Evolutionary conservation across 78 protist genomes (phyloP).

Genomic region (slime mould (Dictyostelium discoideum)): dicty_2.7 NC_007088.5:5790001-5790500

Average conservation of each 20-base stretch:
- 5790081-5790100: slow-evolving; percentile 43
- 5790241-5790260: slow-evolving; percentile 27
- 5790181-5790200: slow-evolving; percentile 69
- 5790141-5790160: neutral
- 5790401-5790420: neutral
- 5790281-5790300: slow-evolving; percentile 37
- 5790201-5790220: slow-evolving; percentile 62
- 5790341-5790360: neutral
- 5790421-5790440: neutral
- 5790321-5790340: slow-evolving; percentile 15
- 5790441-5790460: neutral
- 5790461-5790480: neutral
- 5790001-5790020: slow-evolving; percentile 61
- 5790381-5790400: neutral
- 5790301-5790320: slow-evolving; percentile 70
- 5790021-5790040: slow-evolving; percentile 48
- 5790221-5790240: slow-evolving; percentile 36
- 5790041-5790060: slow-evolving; percentile 30
- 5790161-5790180: slow-evolving; percentile 43
- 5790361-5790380: slow-evolving; percentile 17
- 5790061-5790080: slow-evolving; percentile 72
- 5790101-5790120: slow-evolving; percentile 60
- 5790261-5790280: slow-evolving; percentile 36
- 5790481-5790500: neutral
- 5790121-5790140: slow-evolving; percentile 52